phyloP scores from a whole-genome alignment of 495 filamentous ascomycete species.

The Astrocystis sublimbata region DNA sequence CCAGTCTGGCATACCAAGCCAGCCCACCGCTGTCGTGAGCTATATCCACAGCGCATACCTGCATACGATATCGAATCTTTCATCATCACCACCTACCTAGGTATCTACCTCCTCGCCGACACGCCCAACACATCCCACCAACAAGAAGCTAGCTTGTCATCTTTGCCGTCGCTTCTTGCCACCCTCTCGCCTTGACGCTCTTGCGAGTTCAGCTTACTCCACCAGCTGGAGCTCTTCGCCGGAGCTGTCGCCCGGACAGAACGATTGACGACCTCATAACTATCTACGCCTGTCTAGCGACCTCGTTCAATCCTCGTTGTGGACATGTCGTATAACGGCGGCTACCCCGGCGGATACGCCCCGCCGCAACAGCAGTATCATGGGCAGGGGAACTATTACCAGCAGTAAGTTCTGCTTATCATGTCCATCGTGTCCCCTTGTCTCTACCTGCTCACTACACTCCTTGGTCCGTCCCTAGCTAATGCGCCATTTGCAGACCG shows the following conservation, averaged over 20 bases:
- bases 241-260: background rate
- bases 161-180: background rate
- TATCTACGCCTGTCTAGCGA: background rate
- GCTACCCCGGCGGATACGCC: constrained; percentile 44
- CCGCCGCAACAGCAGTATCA: constrained; percentile 43
- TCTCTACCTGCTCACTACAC: background rate
- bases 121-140: constrained; percentile 1
- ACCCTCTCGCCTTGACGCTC: background rate
- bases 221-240: constrained; percentile 2
- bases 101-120: constrained; percentile 9
- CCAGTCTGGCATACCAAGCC: constrained; percentile 5
- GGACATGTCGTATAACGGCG: constrained; percentile 44
- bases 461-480: background rate
- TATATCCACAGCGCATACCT: too few relatives aligned
- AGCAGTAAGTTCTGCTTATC: constrained; percentile 34
- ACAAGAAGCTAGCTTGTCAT: background rate
- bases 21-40: background rate
- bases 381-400: constrained; percentile 42
- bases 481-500: constrained; percentile 25
- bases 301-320: background rate
- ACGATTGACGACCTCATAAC: background rate
- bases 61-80: constrained; percentile 6
- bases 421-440: background rate
- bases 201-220: background rate
- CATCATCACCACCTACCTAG: background rate